Percentiles rank a stretch among this genome's conserved stretches.
Evolutionary conservation across 768 basidiomycete genomes (phyloP).

Genomic region (Leucosporidium creatinivorum): DNA sequence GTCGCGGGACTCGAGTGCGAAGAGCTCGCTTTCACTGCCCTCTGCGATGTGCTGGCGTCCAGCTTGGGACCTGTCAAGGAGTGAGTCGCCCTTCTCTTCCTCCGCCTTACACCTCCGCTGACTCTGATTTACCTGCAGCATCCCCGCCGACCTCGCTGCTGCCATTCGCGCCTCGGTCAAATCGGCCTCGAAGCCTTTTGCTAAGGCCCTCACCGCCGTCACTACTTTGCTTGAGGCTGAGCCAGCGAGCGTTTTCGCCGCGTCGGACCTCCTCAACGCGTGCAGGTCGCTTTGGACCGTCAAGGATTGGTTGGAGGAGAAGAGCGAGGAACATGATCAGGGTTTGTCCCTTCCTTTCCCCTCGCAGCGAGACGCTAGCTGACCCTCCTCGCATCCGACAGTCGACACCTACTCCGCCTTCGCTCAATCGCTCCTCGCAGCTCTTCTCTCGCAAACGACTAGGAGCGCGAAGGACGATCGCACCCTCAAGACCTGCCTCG

Average conservation of each 20-base stretch:
- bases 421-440: background rate
- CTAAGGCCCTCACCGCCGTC: background rate
- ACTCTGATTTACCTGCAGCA: background rate
- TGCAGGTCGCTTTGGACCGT: background rate
- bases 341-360: background rate
- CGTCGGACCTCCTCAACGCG: constrained; percentile 7
- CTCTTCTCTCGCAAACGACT: background rate
- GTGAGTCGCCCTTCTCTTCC: background rate
- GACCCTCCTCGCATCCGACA: background rate
- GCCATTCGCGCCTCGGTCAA: background rate
- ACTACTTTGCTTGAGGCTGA: background rate
- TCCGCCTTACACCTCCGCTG: background rate
- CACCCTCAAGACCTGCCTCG: background rate
- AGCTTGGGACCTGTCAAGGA: background rate
- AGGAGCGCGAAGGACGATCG: background rate
- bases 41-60: constrained; percentile 8
- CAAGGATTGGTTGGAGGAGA: constrained; percentile 8
- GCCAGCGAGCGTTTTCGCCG: background rate
- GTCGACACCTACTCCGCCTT: background rate
- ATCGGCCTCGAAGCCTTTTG: constrained; percentile 8
- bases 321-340: background rate
- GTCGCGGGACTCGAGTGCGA: background rate
- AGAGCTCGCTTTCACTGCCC: constrained; percentile 15
- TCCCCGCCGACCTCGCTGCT: background rate
- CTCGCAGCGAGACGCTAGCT: background rate